phyloP scores from a whole-genome alignment of 1,284 basidiomycete genomes.

The Ceratobasidium sp. region DNA sequence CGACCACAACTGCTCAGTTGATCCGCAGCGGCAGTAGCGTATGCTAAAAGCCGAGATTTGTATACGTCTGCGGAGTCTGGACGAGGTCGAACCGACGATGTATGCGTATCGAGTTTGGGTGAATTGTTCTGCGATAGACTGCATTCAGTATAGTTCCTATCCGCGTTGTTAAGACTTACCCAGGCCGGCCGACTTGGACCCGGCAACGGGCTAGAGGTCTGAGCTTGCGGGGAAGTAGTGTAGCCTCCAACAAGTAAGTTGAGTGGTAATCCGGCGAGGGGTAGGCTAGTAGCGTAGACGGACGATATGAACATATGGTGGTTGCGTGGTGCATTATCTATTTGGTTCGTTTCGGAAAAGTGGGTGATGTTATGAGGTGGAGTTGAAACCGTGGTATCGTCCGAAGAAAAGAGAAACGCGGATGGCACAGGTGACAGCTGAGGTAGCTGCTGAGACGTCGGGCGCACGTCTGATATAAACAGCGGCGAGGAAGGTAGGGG shows the following conservation, averaged over 20 bases:
- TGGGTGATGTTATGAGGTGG: background rate
- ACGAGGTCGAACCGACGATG: background rate
- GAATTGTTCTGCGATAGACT: background rate
- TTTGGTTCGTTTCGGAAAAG: background rate
- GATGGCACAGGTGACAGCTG: background rate
- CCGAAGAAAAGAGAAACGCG: background rate
- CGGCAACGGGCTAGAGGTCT: background rate
- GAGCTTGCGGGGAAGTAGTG: background rate
- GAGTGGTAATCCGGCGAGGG: background rate
- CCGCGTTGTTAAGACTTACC: background rate
- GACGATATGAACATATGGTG: constrained; percentile 10
- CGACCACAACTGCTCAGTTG: constrained; percentile 24
- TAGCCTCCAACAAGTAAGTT: background rate
- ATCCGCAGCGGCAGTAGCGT: constrained; percentile 27
- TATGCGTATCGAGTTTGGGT: background rate
- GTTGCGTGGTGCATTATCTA: background rate
- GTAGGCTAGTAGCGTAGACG: constrained; percentile 10
- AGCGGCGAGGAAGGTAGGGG: background rate
- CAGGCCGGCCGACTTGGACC: constrained; percentile 1
- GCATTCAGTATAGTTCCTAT: background rate
- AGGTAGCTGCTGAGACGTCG: background rate
- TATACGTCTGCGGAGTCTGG: constrained; percentile 18
- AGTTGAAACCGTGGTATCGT: constrained; percentile 9
- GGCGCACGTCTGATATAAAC: constrained; percentile 1
- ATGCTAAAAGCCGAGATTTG: constrained; percentile 32